Evolutionary conservation across 75 land plant genomes (phyloP).

Genomic region (Sequoia sempervirens): DNA sequence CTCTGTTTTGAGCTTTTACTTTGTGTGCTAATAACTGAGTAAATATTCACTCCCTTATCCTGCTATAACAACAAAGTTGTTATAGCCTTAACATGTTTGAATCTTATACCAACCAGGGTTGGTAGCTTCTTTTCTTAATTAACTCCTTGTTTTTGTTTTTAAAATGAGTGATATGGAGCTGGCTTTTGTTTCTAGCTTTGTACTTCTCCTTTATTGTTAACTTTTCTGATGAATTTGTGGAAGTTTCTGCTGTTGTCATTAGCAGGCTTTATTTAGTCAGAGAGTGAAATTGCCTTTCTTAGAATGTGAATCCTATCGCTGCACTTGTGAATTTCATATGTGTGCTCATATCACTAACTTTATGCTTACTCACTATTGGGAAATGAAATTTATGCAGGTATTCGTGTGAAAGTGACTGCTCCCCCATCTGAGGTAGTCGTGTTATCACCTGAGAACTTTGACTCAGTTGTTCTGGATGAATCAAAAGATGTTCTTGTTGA

Average conservation of each 20-base stretch:
- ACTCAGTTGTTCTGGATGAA: conserved; percentile 71
- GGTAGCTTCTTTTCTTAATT: not conserved
- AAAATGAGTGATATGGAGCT: not conserved
- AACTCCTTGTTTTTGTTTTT: not conserved
- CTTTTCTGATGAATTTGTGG: not conserved
- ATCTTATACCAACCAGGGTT: no score
- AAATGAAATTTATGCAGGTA: conserved; percentile 43
- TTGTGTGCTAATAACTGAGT: not conserved
- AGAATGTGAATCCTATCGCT: not conserved
- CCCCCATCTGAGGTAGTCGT: conserved; percentile 76
- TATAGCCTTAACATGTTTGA: not conserved
- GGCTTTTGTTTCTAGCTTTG: not conserved
- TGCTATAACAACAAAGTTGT: no score
- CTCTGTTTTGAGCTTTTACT: not conserved
- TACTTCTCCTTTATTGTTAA: not conserved
- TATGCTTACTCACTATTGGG: not conserved
- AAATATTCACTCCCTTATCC: no score
- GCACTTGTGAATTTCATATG: not conserved
- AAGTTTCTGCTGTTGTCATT: not conserved
- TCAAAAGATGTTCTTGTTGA: conserved; percentile 93
- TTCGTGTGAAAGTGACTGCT: conserved; percentile 70
- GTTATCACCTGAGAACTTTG: conserved; percentile 71
- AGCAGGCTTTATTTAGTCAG: not conserved
- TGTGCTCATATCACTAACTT: not conserved
- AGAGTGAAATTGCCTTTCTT: not conserved